phyloP scores from a whole-genome alignment of 225 moss, liverwort and hornwort species.

The Ulota crispa region DNA sequence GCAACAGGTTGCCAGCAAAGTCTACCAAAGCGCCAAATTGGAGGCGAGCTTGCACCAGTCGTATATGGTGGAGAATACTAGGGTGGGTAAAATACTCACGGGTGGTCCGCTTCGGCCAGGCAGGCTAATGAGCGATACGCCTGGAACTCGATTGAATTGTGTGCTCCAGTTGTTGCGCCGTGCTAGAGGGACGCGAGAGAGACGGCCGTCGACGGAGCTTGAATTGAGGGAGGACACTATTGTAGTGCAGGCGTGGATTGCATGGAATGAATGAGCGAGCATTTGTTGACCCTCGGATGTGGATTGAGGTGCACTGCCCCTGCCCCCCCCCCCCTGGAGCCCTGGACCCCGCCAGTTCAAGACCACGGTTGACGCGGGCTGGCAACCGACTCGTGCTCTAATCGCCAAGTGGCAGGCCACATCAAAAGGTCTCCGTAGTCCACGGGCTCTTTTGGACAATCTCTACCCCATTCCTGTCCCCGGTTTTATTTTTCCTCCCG shows the following conservation, averaged over 20 bases:
- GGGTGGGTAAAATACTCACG: conserved; percentile 1
- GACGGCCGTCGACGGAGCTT: neutral
- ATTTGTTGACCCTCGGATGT: neutral
- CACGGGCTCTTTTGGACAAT: neutral
- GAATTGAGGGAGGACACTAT: neutral
- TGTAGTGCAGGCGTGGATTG: no score
- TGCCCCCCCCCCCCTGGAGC: no score
- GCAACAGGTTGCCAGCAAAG: neutral
- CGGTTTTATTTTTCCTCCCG: no score
- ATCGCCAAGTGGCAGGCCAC: neutral
- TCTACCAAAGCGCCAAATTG: neutral
- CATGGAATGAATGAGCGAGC: neutral
- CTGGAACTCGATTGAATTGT: neutral
- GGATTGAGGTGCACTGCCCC: conserved; percentile 10
- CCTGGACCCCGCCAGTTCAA: neutral
- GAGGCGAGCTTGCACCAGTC: neutral
- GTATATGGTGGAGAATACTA: neutral
- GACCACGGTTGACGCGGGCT: neutral
- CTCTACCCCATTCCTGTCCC: no score
- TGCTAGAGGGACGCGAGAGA: conserved; percentile 5
- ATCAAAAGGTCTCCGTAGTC: neutral
- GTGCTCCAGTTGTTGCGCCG: conserved; percentile 19
- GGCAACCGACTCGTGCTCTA: neutral
- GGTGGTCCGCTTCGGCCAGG: neutral
- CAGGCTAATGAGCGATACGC: neutral